phyloP scores from a whole-genome alignment of 2,329 filamentous ascomycete species.

The Shiraia sp. region DNA sequence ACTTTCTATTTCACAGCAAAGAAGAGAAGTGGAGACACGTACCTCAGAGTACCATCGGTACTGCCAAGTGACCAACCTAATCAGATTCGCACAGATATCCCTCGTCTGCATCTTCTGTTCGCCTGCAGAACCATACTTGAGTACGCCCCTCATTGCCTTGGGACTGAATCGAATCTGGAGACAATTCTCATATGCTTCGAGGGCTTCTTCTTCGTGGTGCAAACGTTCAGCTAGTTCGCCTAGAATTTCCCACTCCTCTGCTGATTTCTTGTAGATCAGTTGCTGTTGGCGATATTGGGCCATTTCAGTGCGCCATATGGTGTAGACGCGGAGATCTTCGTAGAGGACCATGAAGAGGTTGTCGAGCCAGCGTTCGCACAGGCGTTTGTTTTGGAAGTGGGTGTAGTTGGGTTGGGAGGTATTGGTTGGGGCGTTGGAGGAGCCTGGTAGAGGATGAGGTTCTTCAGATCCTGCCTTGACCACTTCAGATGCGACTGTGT shows the following conservation, averaged over 20 bases:
- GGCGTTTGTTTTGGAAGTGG: conserved; percentile 92
- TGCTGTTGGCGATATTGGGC: conserved; percentile 92
- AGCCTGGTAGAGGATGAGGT: conserved; percentile 20
- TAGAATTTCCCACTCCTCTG: conserved; percentile 97
- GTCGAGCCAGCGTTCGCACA: conserved; percentile 97
- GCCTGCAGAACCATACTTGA: conserved; percentile 64
- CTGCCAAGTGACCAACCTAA: conserved; percentile 94
- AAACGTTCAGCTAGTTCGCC: conserved; percentile 89
- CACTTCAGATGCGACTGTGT: conserved; percentile 75
- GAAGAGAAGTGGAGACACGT: conserved; percentile 5
- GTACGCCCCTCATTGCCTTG: conserved; percentile 83
- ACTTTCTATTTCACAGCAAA: not conserved
- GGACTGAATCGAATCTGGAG: conserved; percentile 87
- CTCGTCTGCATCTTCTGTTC: conserved; percentile 78
- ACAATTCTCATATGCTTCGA: conserved; percentile 91
- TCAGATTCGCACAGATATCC: conserved; percentile 81
- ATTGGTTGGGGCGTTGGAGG: conserved; percentile 53
- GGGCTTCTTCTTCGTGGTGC: conserved; percentile 87
- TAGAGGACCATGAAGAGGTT: conserved; percentile 99
- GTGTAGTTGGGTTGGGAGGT: conserved; percentile 71
- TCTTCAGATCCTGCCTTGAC: conserved; percentile 76
- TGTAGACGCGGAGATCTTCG: conserved; percentile 96
- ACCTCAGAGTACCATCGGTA: conserved; percentile 99
- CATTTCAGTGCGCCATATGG: conserved; percentile 98
- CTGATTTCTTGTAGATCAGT: conserved; percentile 93